Base-by-base conservation (phyloP, 371 early-diverging fungal genomes). In the Sporodiniella umbellata region DNA sequence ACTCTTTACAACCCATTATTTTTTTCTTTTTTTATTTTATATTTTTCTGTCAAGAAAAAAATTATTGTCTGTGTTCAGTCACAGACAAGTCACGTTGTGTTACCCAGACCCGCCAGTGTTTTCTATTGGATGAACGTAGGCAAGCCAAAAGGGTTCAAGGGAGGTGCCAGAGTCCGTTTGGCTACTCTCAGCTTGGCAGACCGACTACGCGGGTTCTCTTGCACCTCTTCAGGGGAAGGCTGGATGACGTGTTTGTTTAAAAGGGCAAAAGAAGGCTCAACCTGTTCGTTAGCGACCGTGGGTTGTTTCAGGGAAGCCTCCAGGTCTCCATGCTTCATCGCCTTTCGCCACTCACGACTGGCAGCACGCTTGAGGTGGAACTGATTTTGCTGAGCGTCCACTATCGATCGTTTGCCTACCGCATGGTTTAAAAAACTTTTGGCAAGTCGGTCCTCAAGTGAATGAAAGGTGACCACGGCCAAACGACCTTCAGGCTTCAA, bases 401-500 rank as follows among this genome's bases (percentile, higher is more conserved):
- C 18, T 5, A 60, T 44, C 0, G 55, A 53, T 18, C 72, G 33
- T 42, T 66, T 62, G 4, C 68, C 68, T 17, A 64, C 47, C 42
- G 70, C 60, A 37, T 69, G 65, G 21, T 78, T 53, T 42, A 91
- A 56, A 35, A 81, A 83, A 23, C 72, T 62, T 54, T 91, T 91
- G 18, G 78, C 86, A 12, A 87, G 70, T 31, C 82, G 42, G 54
- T 91, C 91, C 55, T 91, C 89, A 8, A 89, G 65, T 0, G 87
- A 85, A 53, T 91, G 91, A 45, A 88, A 89, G 1, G 88, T 83
- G 5, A 89, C 83, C 8, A 71, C 78, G 0, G 75, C 84, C 17
- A 85, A 59, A 8, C 72, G 62, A 2, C 85, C 88, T 14, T 63
- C 60, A 0, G 86, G 81, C 5, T 56, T 49, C 1, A 89, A 64